phyloP scores from a whole-genome alignment of 805 yeast genomes.

The Torulaspora indica region DNA sequence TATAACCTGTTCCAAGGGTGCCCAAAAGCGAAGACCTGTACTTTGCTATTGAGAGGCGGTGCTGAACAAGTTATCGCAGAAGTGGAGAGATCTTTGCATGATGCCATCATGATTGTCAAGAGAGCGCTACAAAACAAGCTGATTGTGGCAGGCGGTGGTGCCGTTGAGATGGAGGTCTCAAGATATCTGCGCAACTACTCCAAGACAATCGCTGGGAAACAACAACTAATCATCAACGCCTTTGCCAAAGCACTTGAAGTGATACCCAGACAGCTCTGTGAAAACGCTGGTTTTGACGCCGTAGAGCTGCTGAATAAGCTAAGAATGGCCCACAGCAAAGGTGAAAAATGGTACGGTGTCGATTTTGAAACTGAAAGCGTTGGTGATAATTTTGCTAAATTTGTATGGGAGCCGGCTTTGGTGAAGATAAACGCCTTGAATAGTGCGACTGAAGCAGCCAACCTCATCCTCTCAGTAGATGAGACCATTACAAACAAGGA shows the following conservation, averaged over 20 bases:
- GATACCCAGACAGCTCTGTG: constrained; percentile 95
- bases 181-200: constrained; percentile 82
- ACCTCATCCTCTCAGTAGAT: constrained; percentile 87
- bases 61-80: constrained; percentile 98
- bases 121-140: constrained; percentile 82
- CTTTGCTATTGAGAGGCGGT: constrained; percentile 91
- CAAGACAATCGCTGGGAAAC: constrained; percentile 88
- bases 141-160: constrained; percentile 98
- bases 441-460: constrained; percentile 96
- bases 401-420: constrained; percentile 97
- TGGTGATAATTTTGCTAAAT: constrained; percentile 76
- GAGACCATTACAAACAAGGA: constrained; percentile 82
- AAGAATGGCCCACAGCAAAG: constrained; percentile 91
- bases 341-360: constrained; percentile 87
- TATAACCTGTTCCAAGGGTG: constrained; percentile 91
- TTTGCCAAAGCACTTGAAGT: constrained; percentile 93
- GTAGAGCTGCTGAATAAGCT: constrained; percentile 88
- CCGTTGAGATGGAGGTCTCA: constrained; percentile 95
- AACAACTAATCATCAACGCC: constrained; percentile 86
- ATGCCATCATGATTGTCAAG: constrained; percentile 97
- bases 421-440: constrained; percentile 90
- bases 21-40: constrained; percentile 88
- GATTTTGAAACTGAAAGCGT: constrained; percentile 82
- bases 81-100: constrained; percentile 95
- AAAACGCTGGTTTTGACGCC: constrained; percentile 98